phyloP scores from a whole-genome alignment of 352 stramenopile genomes.

The Pythium vanterpoolii region DNA sequence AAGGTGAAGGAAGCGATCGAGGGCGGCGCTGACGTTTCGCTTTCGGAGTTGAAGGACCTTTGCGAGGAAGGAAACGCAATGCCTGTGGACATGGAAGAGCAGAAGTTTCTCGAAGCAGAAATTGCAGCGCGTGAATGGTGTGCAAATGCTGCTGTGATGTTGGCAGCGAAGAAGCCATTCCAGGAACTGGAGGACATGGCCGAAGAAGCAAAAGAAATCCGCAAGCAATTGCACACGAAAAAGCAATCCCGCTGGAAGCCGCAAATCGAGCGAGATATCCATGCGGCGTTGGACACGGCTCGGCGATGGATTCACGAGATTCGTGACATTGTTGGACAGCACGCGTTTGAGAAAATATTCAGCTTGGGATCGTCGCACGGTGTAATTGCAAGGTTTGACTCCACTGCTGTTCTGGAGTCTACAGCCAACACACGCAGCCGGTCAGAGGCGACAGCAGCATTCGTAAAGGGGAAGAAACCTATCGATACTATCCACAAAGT shows the following conservation, averaged over 20 bases:
- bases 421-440: background rate
- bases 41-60: constrained; percentile 75
- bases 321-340: constrained; percentile 56
- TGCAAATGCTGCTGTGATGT: constrained; percentile 42
- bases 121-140: constrained; percentile 81
- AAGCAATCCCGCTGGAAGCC: constrained; percentile 84
- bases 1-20: constrained; percentile 82
- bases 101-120: constrained; percentile 71
- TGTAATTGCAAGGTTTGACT: constrained; percentile 4
- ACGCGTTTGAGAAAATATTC: constrained; percentile 67
- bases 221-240: constrained; percentile 63
- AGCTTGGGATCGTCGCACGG: constrained; percentile 2
- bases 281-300: constrained; percentile 57
- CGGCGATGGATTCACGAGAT: constrained; percentile 77
- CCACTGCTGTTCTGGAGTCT: background rate
- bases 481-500: constrained; percentile 64
- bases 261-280: constrained; percentile 77
- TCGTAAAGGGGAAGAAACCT: constrained; percentile 56
- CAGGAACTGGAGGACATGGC: constrained; percentile 58
- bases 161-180: constrained; percentile 57
- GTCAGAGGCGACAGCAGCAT: constrained; percentile 16
- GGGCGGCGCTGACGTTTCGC: constrained; percentile 54
- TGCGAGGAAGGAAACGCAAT: constrained; percentile 80
- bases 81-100: constrained; percentile 88
- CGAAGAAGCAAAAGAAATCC: constrained; percentile 67